phyloP scores from a whole-genome alignment of 163 green algal genomes.

The Trebouxia gelatinosa region DNA sequence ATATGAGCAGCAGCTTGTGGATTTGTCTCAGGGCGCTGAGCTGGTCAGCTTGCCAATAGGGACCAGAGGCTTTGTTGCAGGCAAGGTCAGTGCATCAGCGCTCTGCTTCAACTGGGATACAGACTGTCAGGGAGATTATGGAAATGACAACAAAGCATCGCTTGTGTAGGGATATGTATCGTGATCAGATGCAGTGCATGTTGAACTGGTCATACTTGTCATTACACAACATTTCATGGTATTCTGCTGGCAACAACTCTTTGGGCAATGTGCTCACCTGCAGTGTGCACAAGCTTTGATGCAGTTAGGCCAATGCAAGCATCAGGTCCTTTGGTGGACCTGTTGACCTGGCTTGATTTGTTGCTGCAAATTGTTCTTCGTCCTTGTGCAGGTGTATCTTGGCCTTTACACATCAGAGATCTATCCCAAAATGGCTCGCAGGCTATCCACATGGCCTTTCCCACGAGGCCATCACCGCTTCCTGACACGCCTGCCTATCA shows the following conservation, averaged over 20 bases:
- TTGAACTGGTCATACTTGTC: too few relatives aligned
- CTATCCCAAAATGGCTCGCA: conserved; percentile 36
- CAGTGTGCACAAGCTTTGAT: too few relatives aligned
- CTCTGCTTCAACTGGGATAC: too few relatives aligned
- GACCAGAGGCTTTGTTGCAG: background rate
- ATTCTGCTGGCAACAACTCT: too few relatives aligned
- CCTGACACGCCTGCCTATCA: conserved; percentile 19
- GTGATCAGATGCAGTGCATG: too few relatives aligned
- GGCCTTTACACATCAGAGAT: conserved; percentile 43
- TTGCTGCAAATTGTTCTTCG: background rate
- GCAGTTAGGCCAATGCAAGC: too few relatives aligned
- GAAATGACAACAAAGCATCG: too few relatives aligned
- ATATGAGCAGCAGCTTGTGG: conserved; percentile 32
- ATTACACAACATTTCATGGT: too few relatives aligned
- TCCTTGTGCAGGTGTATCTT: conserved; percentile 35
- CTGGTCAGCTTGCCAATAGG: conserved; percentile 6
- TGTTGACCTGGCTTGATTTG: background rate
- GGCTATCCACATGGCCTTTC: conserved; percentile 48
- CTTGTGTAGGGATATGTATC: too few relatives aligned
- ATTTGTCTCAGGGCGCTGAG: background rate
- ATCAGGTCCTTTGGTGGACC: too few relatives aligned
- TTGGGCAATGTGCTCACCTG: too few relatives aligned
- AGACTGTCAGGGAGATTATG: too few relatives aligned
- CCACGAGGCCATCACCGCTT: conserved; percentile 44
- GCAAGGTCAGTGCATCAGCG: background rate